Conservation (phyloP, 225 moss, liverwort and hornwort genomes). For the Ulota crispa region DNA sequence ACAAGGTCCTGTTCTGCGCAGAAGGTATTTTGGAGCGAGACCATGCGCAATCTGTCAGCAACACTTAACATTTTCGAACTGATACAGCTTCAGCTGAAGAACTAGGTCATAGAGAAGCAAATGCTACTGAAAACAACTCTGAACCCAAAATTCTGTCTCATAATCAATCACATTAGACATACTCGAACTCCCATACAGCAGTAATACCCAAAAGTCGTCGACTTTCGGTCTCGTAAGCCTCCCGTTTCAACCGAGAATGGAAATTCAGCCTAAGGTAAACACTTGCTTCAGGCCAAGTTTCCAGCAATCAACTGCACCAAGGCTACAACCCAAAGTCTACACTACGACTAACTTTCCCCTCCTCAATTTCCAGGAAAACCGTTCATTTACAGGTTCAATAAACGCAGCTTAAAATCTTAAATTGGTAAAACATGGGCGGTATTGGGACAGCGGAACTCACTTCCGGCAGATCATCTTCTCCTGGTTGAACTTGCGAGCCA, state of each 20-base stretch:
- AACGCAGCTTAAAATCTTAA: neutral
- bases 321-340: neutral
- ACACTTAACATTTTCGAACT: neutral
- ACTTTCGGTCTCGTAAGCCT: neutral
- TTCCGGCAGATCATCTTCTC: conserved; percentile 90
- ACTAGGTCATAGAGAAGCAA: neutral
- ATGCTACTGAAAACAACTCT: neutral
- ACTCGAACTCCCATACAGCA: neutral
- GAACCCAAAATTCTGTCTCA: neutral
- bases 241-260: neutral
- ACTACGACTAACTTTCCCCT: neutral
- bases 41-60: neutral
- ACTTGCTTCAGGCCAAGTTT: neutral
- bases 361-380: neutral
- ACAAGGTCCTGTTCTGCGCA: neutral
- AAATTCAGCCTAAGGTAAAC: neutral
- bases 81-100: neutral
- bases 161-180: neutral
- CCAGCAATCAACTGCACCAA: neutral
- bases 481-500: conserved; percentile 80
- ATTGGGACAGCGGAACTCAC: conserved; percentile 34
- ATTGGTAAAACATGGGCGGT: neutral
- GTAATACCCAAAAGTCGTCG: neutral
- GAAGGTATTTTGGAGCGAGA: neutral
- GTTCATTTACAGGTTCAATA: neutral